A percentile compares a stretch with the other conserved stretches of the same genome.
These are phyloP conservation scores for Magnusiomyces sp. DNA, from an alignment of 1,139 yeast species.

Conservation along the genomic window DNA sequence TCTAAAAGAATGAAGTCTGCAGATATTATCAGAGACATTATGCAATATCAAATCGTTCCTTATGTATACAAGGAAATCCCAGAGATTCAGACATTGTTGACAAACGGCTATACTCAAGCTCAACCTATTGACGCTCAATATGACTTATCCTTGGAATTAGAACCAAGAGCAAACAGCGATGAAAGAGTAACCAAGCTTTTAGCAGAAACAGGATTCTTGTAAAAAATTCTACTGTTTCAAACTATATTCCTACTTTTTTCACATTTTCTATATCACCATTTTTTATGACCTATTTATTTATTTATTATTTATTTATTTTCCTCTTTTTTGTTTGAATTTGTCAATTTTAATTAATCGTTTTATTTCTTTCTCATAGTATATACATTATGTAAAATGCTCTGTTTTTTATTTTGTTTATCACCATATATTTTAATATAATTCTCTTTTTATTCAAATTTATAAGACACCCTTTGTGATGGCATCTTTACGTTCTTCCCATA, in stretches of 20 bases:
- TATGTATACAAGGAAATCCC: constrained; percentile 57
- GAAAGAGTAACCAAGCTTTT: constrained; percentile 24
- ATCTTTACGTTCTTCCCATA: constrained; percentile 89
- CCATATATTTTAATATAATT: too few species aligned
- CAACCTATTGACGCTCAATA: constrained; percentile 81
- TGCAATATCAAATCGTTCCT: constrained; percentile 59
- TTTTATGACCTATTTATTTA: neutral
- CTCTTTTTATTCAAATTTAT: constrained; percentile 1
- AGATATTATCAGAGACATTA: constrained; percentile 66
- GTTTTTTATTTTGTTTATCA: too few species aligned
- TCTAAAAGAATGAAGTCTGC: constrained; percentile 70
- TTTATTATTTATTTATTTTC: neutral
- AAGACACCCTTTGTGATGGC: constrained; percentile 51
- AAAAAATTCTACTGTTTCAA: constrained; percentile 3
- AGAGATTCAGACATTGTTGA: constrained; percentile 58
- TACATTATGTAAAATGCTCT: neutral
- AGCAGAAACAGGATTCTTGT: constrained; percentile 28
- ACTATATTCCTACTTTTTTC: constrained; percentile 1
- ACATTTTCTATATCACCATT: neutral
- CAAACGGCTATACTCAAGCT: constrained; percentile 48
- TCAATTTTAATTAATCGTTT: neutral
- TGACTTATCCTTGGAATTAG: constrained; percentile 61
- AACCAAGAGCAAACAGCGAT: constrained; percentile 49
- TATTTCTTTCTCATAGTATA: neutral
- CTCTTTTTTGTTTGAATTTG: neutral